Evolutionary conservation across 306 rosid genomes (phyloP), one percentile per base, ranked within the genome.

Genomic region (Cicer arietinum): DNA sequence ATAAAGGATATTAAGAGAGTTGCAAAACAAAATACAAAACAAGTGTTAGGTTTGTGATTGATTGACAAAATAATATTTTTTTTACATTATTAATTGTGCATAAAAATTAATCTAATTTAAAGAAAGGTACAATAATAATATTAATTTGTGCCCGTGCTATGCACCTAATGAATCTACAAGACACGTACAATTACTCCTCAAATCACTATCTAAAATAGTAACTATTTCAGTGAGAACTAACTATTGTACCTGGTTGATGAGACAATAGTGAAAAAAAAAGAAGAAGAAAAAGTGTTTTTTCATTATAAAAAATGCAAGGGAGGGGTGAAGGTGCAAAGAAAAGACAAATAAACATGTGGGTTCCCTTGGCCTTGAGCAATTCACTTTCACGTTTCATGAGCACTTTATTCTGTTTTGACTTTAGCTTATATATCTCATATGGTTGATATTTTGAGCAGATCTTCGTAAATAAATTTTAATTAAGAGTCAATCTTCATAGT

Each of bases 271-370:
- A 64, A 62, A 48, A 22, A 25, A 25, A 25, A 25, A 25, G 22
- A 65, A 17, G 6, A 11, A 4, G 3, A 11, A 46, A 67, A 67
- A 9, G 74, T 30, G 67, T 8, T 45, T 16, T 54, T 35, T 47
- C 5, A 37, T 9, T 42, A 30, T 18, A 41, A 22, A 17, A 42
- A 48, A 14, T 13, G 8, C 17, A 47, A 78, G 3, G 7, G 10
- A 45, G 41, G 54, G 54, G 30, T 25, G 30, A 25, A 25, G 30
- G 30, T 25, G 30, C 30, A 25, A 59, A 59, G 78, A 75, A 56
- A 75, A 53, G 78, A 80, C 67, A 75, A 63, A 20, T n/a, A 81
- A 51, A 82, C 75, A 65, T 41, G 76, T 72, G 75, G 79, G 52
- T 66, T 82, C 81, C 16, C 71, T 48, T 46, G 78, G 75, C 75